Conservation (phyloP, 208 protist species). For the Porcisia hertigi region DNA sequence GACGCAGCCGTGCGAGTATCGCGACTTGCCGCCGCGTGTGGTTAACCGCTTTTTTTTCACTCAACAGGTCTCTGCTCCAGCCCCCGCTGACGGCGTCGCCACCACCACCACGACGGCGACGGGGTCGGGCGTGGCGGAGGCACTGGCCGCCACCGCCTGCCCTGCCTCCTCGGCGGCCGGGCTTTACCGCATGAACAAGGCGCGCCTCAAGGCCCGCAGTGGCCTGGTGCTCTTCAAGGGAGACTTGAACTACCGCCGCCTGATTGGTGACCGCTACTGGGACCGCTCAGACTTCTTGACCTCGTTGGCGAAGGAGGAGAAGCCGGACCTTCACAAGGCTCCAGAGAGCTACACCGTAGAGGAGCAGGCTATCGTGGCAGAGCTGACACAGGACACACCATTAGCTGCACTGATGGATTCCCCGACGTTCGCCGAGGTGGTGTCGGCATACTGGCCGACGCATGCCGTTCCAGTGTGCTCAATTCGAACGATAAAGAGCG, state of each 20-base stretch:
- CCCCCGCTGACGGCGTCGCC: neutral
- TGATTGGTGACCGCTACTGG: conserved; percentile 92
- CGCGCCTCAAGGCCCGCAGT: conserved; percentile 35
- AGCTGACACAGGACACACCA: conserved; percentile 63
- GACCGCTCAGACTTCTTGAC: conserved; percentile 56
- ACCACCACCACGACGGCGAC: conserved; percentile 7
- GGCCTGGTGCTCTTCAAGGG: conserved; percentile 89
- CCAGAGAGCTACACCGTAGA: conserved; percentile 18
- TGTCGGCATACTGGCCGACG: conserved; percentile 77
- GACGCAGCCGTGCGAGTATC: conserved; percentile 86
- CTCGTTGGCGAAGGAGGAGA: conserved; percentile 28
- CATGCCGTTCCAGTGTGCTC: conserved; percentile 64
- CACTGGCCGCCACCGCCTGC: conserved; percentile 8
- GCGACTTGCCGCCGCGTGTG: conserved; percentile 79
- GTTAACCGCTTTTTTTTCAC: conserved; percentile 86
- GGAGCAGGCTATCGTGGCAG: conserved; percentile 31
- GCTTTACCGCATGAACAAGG: conserved; percentile 51
- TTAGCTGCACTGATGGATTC: conserved; percentile 29
- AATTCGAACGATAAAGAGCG: conserved; percentile 91
- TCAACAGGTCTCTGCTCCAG: conserved; percentile 39
- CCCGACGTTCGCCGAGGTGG: conserved; percentile 54
- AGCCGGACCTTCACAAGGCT: conserved; percentile 16
- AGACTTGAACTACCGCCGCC: conserved; percentile 90
- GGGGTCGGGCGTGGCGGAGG: conserved; percentile 8
- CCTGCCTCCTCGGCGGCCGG: conserved; percentile 16